Conservation (phyloP, 2,329 filamentous ascomycete species). For the Fusarium incarnatum region DNA sequence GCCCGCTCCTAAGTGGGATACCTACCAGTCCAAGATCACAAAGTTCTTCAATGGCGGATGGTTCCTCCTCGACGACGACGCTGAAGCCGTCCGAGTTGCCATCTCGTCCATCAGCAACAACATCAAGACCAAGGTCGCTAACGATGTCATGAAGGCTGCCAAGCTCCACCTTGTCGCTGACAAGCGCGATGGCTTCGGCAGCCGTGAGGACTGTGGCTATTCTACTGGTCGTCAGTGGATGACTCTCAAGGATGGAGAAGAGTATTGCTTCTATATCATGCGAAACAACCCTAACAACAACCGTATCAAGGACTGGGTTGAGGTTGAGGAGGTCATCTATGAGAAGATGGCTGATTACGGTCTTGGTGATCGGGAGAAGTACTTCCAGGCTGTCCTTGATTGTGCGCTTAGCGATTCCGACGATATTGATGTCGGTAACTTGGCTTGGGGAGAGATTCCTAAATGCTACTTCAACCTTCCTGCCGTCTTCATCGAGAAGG, state of each 20-base stretch:
- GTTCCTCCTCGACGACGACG: conserved; percentile 30
- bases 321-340: conserved; percentile 19
- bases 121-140: conserved; percentile 32
- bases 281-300: conserved; percentile 4
- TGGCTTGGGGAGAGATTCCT: conserved; percentile 15
- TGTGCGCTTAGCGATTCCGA: conserved; percentile 6
- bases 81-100: conserved; percentile 15
- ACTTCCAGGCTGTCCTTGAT: conserved; percentile 7
- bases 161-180: conserved; percentile 25
- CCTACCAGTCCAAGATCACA: conserved; percentile 24
- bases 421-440: conserved; percentile 14
- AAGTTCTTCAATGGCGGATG: conserved; percentile 34
- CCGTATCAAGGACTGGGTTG: conserved; percentile 8
- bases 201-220: conserved; percentile 19
- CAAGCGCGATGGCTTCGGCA: conserved; percentile 2
- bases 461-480: conserved; percentile 26
- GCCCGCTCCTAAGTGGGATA: conserved; percentile 23
- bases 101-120: conserved; percentile 30
- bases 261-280: conserved; percentile 38
- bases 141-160: conserved; percentile 30
- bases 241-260: conserved; percentile 16
- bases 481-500: conserved; percentile 1
- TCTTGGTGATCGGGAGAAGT: conserved; percentile 23
- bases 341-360: conserved; percentile 32
- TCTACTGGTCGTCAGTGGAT: conserved; percentile 29